phyloP scores from a whole-genome alignment of 257 asterid species.

The Nicotiana benthamiana region DNA sequence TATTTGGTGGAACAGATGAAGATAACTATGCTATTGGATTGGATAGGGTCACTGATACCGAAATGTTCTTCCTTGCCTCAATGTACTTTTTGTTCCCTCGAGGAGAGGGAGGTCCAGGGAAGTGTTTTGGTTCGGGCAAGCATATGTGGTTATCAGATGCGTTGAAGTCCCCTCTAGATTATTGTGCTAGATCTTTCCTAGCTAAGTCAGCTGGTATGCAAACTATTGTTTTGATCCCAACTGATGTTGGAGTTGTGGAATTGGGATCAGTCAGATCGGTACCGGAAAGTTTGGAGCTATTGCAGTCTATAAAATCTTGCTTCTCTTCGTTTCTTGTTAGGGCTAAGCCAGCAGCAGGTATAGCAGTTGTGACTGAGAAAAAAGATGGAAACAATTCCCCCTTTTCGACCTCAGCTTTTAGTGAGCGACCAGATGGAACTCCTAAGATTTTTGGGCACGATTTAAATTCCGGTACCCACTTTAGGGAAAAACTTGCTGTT shows the following conservation, averaged over 20 bases:
- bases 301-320: constrained; percentile 42
- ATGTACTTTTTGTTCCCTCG: constrained; percentile 86
- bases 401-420: constrained; percentile 21
- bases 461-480: constrained; percentile 27
- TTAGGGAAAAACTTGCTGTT: constrained; percentile 34
- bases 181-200: constrained; percentile 74
- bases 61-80: constrained; percentile 92
- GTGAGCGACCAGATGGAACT: constrained; percentile 25
- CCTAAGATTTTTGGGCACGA: constrained; percentile 74
- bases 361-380: constrained; percentile 24
- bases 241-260: constrained; percentile 84
- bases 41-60: constrained; percentile 92
- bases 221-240: constrained; percentile 78
- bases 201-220: constrained; percentile 85
- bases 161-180: constrained; percentile 37
- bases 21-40: constrained; percentile 78
- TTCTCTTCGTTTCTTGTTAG: constrained; percentile 46
- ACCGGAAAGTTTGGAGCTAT: constrained; percentile 52
- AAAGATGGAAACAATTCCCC: constrained; percentile 20
- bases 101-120: constrained; percentile 92
- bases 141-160: constrained; percentile 63
- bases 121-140: constrained; percentile 55
- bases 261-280: constrained; percentile 75
- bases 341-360: constrained; percentile 38
- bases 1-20: constrained; percentile 78